phyloP scores from a whole-genome alignment of 1,284 basidiomycete species.

The Pseudozyma sp. region DNA sequence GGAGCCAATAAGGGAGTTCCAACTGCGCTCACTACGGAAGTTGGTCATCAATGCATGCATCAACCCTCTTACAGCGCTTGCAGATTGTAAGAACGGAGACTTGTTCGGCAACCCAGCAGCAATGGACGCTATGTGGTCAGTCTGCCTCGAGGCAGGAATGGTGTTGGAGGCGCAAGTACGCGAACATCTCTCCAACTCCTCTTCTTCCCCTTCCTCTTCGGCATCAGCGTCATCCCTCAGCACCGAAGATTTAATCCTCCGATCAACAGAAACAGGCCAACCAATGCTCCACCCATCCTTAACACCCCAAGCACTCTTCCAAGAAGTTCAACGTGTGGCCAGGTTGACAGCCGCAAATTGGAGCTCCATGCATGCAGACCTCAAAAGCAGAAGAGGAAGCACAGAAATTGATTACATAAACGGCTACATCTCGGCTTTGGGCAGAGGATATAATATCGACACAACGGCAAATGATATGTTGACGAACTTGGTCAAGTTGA shows the following conservation, averaged over 20 bases:
- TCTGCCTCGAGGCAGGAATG: slow-evolving; percentile 58
- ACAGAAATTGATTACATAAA: slow-evolving; percentile 78
- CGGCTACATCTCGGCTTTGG: slow-evolving; percentile 82
- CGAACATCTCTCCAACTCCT: slow-evolving; percentile 26
- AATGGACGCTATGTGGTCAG: slow-evolving; percentile 52
- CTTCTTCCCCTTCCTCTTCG: no score
- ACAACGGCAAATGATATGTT: slow-evolving; percentile 78
- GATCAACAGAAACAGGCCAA: slow-evolving; percentile 36
- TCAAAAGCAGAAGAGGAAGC: slow-evolving; percentile 43
- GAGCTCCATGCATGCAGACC: slow-evolving; percentile 62
- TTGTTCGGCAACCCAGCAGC: slow-evolving; percentile 66
- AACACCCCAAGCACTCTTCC: slow-evolving; percentile 51
- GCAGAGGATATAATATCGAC: slow-evolving; percentile 74
- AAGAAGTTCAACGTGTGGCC: slow-evolving; percentile 54
- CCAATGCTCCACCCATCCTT: slow-evolving; percentile 57
- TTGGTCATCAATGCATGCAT: slow-evolving; percentile 86
- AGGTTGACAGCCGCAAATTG: slow-evolving; percentile 57
- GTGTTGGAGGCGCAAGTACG: slow-evolving; percentile 59
- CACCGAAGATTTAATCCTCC: slow-evolving; percentile 27
- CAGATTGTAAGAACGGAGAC: slow-evolving; percentile 84
- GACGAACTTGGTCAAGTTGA: slow-evolving; percentile 75
- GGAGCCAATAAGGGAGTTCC: slow-evolving; percentile 78
- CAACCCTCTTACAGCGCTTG: slow-evolving; percentile 87
- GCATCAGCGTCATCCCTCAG: slow-evolving; percentile 1
- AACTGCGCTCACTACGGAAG: slow-evolving; percentile 82